A percentile compares a stretch with the other conserved stretches of the same genome.
These are phyloP conservation scores for Rhizoctonia solani DNA, from an alignment of 1,284 basidiomycete genomes.

Conservation along the genomic window DNA sequence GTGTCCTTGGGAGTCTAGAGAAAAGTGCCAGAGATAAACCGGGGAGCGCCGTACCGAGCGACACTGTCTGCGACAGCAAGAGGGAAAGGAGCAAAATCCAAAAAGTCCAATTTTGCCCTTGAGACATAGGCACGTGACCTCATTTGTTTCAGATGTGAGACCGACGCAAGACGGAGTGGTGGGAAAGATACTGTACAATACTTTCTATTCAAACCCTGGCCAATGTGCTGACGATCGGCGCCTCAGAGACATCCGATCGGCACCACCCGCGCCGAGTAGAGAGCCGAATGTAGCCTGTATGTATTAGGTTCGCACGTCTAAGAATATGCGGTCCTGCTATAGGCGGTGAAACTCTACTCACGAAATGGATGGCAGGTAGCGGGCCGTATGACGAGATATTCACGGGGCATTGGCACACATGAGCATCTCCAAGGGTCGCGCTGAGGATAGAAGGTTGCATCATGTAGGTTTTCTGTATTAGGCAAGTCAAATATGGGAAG, in stretches of 20 bases:
- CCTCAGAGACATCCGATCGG: too few relatives aligned
- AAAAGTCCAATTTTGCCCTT: neutral
- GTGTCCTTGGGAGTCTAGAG: too few relatives aligned
- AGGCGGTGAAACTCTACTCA: neutral
- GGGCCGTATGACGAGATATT: neutral
- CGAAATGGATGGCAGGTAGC: neutral
- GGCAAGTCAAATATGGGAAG: neutral
- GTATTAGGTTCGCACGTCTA: neutral
- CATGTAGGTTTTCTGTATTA: neutral
- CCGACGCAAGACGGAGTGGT: neutral
- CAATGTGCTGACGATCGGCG: too few relatives aligned
- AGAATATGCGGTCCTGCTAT: neutral
- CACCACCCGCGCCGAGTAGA: too few relatives aligned
- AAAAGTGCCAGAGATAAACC: too few relatives aligned
- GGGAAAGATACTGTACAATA: neutral
- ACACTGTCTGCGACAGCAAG: too few relatives aligned
- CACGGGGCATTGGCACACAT: neutral
- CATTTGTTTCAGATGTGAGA: neutral
- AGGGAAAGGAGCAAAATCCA: too few relatives aligned
- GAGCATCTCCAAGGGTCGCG: conserved; percentile 5
- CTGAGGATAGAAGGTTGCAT: neutral
- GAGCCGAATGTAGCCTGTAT: too few relatives aligned
- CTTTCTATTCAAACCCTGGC: neutral
- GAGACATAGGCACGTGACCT: neutral
- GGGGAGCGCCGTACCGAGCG: too few relatives aligned